These are phyloP conservation scores for Aspergillus heteromorphus DNA, from an alignment of 495 filamentous ascomycete species.

Conservation along the genomic window DNA sequence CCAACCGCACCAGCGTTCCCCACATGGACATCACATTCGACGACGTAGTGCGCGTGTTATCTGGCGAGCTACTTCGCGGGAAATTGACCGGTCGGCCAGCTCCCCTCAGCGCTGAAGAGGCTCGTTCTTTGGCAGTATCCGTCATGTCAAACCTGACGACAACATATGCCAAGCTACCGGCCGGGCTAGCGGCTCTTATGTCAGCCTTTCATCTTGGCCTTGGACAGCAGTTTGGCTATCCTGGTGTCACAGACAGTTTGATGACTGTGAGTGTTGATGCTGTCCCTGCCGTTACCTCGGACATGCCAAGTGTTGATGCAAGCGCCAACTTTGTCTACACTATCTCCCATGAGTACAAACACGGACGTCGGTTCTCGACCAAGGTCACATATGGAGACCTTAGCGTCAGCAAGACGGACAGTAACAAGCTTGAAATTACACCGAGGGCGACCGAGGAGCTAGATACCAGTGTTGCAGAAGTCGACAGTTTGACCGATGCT, in stretches of 20 bases:
- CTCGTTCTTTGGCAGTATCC: slow-evolving; percentile 25
- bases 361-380: slow-evolving; percentile 22
- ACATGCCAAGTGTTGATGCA: background rate
- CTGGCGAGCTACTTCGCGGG: slow-evolving; percentile 29
- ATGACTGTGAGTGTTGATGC: slow-evolving; percentile 22
- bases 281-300: background rate
- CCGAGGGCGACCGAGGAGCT: slow-evolving; percentile 4
- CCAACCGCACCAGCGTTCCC: slow-evolving; percentile 4
- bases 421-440: slow-evolving; percentile 8
- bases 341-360: slow-evolving; percentile 29
- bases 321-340: slow-evolving; percentile 17
- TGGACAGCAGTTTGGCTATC: slow-evolving; percentile 32
- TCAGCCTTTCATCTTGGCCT: slow-evolving; percentile 36
- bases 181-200: slow-evolving; percentile 16
- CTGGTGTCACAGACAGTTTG: slow-evolving; percentile 17
- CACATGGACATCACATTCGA: slow-evolving; percentile 25
- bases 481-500: slow-evolving; percentile 21
- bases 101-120: slow-evolving; percentile 29
- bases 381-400: slow-evolving; percentile 28
- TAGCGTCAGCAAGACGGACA: slow-evolving; percentile 11
- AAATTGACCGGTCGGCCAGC: slow-evolving; percentile 23
- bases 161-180: slow-evolving; percentile 26
- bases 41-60: slow-evolving; percentile 32
- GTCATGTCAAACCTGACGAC: slow-evolving; percentile 28
- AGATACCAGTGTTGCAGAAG: slow-evolving; percentile 16